These are phyloP conservation scores for Medicago lupulina DNA, from an alignment of 306 rosid species.

Conservation along the genomic window DNA sequence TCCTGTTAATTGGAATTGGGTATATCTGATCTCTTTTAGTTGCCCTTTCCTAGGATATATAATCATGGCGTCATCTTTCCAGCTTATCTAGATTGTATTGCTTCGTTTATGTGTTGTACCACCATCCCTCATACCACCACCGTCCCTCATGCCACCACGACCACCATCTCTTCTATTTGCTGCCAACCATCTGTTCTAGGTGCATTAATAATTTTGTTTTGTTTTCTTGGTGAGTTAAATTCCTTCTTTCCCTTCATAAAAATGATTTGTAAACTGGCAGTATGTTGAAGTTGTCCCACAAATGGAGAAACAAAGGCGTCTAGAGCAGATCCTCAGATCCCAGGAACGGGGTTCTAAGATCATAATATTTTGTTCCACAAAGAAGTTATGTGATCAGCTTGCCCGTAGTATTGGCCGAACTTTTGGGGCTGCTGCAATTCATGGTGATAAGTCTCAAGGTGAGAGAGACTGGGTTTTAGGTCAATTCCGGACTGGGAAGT, in stretches of 20 bases:
- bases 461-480: constrained; percentile 95
- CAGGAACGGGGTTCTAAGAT: constrained; percentile 94
- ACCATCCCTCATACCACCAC: no score
- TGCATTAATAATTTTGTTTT: constrained; percentile 8
- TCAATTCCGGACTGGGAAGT: constrained; percentile 92
- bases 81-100: constrained; percentile 18
- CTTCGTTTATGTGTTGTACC: not conserved
- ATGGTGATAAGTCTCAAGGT: constrained; percentile 97
- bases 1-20: not conserved
- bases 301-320: constrained; percentile 97
- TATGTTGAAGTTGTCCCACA: constrained; percentile 97
- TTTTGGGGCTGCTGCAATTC: constrained; percentile 98
- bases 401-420: constrained; percentile 83
- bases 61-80: constrained; percentile 10
- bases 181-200: constrained; percentile 2
- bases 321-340: constrained; percentile 94
- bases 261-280: constrained; percentile 49
- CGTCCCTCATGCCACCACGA: no score
- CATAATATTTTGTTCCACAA: constrained; percentile 94
- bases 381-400: constrained; percentile 95
- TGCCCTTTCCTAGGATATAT: not conserved
- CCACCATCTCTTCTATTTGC: no score
- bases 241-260: constrained; percentile 6
- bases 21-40: not conserved
- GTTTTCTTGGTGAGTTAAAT: constrained; percentile 7